Conservation (phyloP, 768 basidiomycete genomes). For the Trametes sanguinea region DNA sequence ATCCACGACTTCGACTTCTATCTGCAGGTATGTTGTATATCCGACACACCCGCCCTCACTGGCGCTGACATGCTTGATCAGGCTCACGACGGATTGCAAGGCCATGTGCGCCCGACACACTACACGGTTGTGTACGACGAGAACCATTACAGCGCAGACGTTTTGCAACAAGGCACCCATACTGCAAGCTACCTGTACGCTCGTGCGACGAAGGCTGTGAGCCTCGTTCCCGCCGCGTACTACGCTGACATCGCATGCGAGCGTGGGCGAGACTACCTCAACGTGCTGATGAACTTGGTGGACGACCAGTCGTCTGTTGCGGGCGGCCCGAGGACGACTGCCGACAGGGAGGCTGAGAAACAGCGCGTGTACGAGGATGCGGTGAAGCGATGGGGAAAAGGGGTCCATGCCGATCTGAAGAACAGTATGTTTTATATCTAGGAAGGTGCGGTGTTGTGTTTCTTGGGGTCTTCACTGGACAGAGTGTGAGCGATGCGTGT, state of each 20-base stretch:
- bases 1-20: conserved; percentile 38
- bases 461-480: too few species aligned
- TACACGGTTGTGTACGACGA: conserved; percentile 84
- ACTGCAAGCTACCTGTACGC: conserved; percentile 74
- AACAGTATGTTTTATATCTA: conserved; percentile 79
- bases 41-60: neutral
- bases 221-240: conserved; percentile 77
- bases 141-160: conserved; percentile 64
- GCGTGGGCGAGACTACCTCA: conserved; percentile 73
- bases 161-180: conserved; percentile 73
- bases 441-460: too few species aligned
- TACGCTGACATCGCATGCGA: conserved; percentile 85
- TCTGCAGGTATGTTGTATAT: conserved; percentile 29
- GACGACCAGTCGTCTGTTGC: conserved; percentile 33
- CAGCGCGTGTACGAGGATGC: conserved; percentile 44
- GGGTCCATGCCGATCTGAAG: conserved; percentile 54
- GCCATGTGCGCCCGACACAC: conserved; percentile 71
- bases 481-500: too few species aligned
- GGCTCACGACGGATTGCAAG: conserved; percentile 75
- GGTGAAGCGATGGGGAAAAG: conserved; percentile 35
- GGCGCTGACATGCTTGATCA: conserved; percentile 29
- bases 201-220: conserved; percentile 82
- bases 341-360: conserved; percentile 36
- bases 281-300: conserved; percentile 58
- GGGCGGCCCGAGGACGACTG: conserved; percentile 32